Base-by-base conservation (phyloP, 768 basidiomycete genomes). In the Tulasnella sp. region DNA sequence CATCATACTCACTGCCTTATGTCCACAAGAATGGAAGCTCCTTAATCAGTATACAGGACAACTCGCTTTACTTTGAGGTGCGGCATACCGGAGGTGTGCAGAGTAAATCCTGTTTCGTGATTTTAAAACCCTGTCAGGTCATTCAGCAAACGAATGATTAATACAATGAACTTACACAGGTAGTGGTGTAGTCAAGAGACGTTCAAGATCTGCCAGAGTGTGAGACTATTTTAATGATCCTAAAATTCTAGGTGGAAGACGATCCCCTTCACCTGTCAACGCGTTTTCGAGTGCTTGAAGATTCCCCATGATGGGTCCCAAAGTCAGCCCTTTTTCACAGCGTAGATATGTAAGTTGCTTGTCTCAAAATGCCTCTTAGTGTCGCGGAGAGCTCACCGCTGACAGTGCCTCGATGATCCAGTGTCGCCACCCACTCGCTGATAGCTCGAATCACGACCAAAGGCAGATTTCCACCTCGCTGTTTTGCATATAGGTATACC, bases 121-220 rank as follows among this genome's bases (percentile, higher is more conserved):
- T n/a, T 23, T 17, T 8, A 44, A 47, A 32, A 7, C 30, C 51
- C 10, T 53, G 10, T 17, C 49, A 45, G n/a, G 58, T 60, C 15
- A 41, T 32, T 24, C 45, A 13, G 58, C 56, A 45, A 26, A 47
- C 47, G 44, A 32, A 50, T 38, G 21, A 44, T n/a, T 13, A 44
- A 26, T 54, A 34, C 27, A 26, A 29, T 30, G 19, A 3, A 75
- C 82, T 67, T 64, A 84, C 82, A 83, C 82, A 29, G 82, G 83
- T 38, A 84, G 66, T 1, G 83, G 82, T 0, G 81, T 85, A 0
- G 82, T 83, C 58, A 86, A 64, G 51, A 82, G 82, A 29, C 74
- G 72, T 67, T 85, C 83, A 54, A 84, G 68, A 4, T 75, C 80
- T 82, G n/a, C 11, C 24, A 32, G 51, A 38, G 30, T 41, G 34